A percentile compares a stretch with the other conserved stretches of the same genome.
Conservation (phyloP, 169 alveolate genomes). For the Eimeria sp. region DNA sequence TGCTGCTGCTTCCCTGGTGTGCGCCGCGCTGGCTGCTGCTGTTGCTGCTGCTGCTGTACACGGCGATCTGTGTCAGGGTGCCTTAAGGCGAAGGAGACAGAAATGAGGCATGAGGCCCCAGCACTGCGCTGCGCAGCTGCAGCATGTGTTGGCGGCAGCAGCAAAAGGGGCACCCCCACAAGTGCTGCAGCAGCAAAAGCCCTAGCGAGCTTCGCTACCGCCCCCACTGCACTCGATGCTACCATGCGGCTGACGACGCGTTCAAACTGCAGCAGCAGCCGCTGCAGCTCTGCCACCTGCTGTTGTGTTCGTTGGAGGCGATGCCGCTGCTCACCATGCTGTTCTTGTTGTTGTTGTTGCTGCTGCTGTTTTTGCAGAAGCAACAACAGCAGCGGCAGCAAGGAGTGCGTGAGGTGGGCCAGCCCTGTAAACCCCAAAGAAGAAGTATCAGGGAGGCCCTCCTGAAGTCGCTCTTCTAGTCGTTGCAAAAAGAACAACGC, state of each 20-base stretch:
- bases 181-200: slow-evolving; percentile 52
- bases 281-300: background rate
- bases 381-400: slow-evolving; percentile 19
- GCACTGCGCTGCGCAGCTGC: slow-evolving; percentile 30
- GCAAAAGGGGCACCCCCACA: slow-evolving; percentile 13
- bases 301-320: background rate
- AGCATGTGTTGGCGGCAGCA: slow-evolving; percentile 31
- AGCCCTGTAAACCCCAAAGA: slow-evolving; percentile 21
- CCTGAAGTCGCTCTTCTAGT: slow-evolving; percentile 14
- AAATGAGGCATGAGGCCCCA: slow-evolving; percentile 20
- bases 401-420: slow-evolving; percentile 28
- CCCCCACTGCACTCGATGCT: slow-evolving; percentile 29
- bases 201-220: slow-evolving; percentile 14
- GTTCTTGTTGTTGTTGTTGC: background rate
- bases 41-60: background rate
- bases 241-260: background rate
- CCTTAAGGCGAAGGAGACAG: background rate
- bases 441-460: slow-evolving; percentile 1
- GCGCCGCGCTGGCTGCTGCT: slow-evolving; percentile 4
- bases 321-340: background rate
- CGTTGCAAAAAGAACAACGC: slow-evolving; percentile 11
- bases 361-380: background rate
- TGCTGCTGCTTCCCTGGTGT: background rate
- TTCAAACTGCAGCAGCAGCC: slow-evolving; percentile 4
- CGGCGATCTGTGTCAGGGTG: background rate